Conservation (phyloP, 163 green algal species). For the Volvox carteri region DNA sequence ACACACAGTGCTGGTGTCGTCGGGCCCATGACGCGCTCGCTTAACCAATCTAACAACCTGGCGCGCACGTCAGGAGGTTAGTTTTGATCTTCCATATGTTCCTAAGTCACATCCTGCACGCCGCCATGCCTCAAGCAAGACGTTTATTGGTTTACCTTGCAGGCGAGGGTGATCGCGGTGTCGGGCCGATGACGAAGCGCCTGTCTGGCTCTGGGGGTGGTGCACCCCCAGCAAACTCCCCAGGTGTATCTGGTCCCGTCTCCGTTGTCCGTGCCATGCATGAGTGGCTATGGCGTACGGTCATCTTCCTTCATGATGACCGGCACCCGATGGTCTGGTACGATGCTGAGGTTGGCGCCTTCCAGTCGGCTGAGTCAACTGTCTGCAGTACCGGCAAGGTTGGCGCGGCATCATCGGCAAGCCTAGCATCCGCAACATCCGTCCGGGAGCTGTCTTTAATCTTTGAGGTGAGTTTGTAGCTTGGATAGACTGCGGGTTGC, state of each 20-base stretch:
- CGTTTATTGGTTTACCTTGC: too few relatives aligned
- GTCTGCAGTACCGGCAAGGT: background rate
- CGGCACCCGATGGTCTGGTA: background rate
- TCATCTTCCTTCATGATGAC: conserved; percentile 38
- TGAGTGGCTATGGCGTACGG: conserved; percentile 23
- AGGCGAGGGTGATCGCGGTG: background rate
- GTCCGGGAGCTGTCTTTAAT: conserved; percentile 34
- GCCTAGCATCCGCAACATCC: conserved; percentile 14
- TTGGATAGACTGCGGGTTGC: background rate
- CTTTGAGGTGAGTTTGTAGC: conserved; percentile 28
- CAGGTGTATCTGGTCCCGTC: background rate
- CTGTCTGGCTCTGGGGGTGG: background rate
- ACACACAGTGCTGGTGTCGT: background rate
- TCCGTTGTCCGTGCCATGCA: conserved; percentile 25
- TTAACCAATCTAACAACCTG: background rate
- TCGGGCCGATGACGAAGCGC: conserved; percentile 15
- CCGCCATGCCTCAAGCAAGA: too few relatives aligned
- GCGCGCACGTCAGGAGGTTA: background rate
- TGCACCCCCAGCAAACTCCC: background rate
- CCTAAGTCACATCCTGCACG: too few relatives aligned
- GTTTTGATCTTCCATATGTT: background rate
- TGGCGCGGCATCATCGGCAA: background rate
- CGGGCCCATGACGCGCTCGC: conserved; percentile 29
- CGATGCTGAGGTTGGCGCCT: conserved; percentile 33
- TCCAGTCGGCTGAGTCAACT: background rate